A percentile compares a stretch with the other conserved stretches of the same genome.
phyloP scores from a whole-genome alignment of 306 rosid species.

The Betula pendula region DNA sequence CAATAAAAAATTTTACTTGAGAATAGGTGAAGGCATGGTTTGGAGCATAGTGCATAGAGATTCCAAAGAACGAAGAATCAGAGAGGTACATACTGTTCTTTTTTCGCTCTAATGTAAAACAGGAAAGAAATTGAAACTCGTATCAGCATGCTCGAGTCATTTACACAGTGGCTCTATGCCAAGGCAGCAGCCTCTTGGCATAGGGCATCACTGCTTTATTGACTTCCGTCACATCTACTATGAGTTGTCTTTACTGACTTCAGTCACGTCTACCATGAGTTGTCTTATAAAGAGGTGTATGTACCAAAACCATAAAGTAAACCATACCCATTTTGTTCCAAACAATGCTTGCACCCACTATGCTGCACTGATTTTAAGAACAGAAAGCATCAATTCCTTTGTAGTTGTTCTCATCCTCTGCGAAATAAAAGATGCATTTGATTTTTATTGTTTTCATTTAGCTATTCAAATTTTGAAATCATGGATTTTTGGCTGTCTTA shows the following conservation, averaged over 20 bases:
- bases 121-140: background rate
- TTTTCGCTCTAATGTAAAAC: background rate
- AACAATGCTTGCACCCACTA: background rate
- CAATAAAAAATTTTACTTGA: background rate
- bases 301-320: background rate
- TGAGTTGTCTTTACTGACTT: background rate
- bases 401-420: too few species aligned
- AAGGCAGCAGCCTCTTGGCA: background rate
- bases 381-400: background rate
- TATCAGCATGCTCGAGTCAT: background rate
- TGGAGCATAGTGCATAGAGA: background rate
- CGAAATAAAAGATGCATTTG: too few species aligned
- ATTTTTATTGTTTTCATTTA: too few species aligned
- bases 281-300: background rate
- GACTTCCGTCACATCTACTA: background rate
- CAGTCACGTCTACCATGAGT: background rate
- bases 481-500: too few species aligned
- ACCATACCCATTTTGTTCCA: background rate
- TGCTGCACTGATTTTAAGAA: background rate
- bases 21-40: background rate
- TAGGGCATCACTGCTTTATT: slow-evolving; percentile 5
- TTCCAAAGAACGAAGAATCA: background rate
- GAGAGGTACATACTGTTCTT: background rate
- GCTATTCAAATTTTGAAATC: too few species aligned
- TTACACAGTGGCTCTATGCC: background rate